Evolutionary conservation across 2,329 filamentous ascomycete species (phyloP), one percentile per base, ranked within the genome.

Genomic region (Cladosporium sp.): DNA sequence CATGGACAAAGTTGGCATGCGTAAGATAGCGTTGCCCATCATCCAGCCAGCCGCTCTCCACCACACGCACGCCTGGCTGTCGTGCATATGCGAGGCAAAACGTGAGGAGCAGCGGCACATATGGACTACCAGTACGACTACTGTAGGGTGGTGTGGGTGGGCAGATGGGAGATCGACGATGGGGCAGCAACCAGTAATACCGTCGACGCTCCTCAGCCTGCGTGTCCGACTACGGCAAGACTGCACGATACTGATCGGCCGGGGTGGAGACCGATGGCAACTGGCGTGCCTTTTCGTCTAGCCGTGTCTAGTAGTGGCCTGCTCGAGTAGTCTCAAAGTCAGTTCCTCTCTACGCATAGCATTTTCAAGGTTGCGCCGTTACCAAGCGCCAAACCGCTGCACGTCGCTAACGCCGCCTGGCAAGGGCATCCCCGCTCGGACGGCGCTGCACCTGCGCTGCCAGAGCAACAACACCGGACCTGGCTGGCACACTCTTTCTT

Each of bases 391-490:
- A 40, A 48, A 48, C 36, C 32, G 32, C 29, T 22, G 17, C 29
- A 17, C 22, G 36, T 48, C 37, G 36, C 36, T 40, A 40, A 38
- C 27, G 32, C 20, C 32, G 13, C 13, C 32, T 17, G 24, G 36
- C 37, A 37, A 40, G 24, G 44, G 24, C 29, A 47, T 24, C 44
- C 44, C 44, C 44, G 44, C 44, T 40, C 37, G 17, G 44, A 32
- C 44, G 36, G 34, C 27, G 36, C 44, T 48, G 44, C 44, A 48
- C 36, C 44, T 40, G 24, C 39, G 44, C 44, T 48, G 44, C 44
- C 44, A 48, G 44, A 48, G 44, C 44, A 48, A 48, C 44, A 48
- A 47, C 44, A 48, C 43, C 34, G 36, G 44, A n/a, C 44, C 44
- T 37, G 37, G 36, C 36, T n/a, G n/a, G 44, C 39, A 24, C 44